phyloP scores from a whole-genome alignment of 352 stramenopile species.

The Globisporangium ultimum region DNA sequence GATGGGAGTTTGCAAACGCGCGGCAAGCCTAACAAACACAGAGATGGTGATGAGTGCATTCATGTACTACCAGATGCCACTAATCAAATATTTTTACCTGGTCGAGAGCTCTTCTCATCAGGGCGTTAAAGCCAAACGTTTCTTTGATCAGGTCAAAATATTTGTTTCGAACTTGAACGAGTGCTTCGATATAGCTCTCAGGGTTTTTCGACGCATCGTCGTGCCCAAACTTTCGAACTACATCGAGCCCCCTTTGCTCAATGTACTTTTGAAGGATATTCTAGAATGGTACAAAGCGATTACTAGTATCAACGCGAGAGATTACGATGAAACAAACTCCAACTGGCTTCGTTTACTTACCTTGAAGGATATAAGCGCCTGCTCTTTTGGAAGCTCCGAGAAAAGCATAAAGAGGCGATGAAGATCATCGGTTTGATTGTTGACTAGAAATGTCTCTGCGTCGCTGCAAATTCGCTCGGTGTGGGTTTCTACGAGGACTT shows the following conservation, averaged over 20 bases:
- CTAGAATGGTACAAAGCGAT: constrained; percentile 22
- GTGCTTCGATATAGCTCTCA: constrained; percentile 81
- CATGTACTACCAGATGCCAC: neutral
- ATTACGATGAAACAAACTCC: neutral
- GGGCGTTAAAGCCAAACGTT: constrained; percentile 75
- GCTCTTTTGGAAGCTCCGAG: constrained; percentile 76
- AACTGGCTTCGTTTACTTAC: constrained; percentile 18
- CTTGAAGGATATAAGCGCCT: constrained; percentile 80
- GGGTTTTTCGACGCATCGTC: constrained; percentile 78
- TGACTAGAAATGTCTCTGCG: constrained; percentile 67
- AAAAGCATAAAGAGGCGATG: constrained; percentile 79
- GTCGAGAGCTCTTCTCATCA: constrained; percentile 82
- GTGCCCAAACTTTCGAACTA: constrained; percentile 78
- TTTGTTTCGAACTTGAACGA: constrained; percentile 80
- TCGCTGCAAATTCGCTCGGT: constrained; percentile 81
- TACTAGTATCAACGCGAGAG: too few species aligned
- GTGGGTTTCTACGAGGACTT: constrained; percentile 75
- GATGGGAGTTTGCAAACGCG: constrained; percentile 81
- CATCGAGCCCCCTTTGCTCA: constrained; percentile 68
- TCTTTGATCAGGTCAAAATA: constrained; percentile 84
- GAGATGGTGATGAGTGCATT: too few species aligned
- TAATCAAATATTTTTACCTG: constrained; percentile 36
- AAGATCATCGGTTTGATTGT: constrained; percentile 78
- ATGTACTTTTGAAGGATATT: constrained; percentile 88
- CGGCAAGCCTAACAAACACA: constrained; percentile 60